A percentile compares a stretch with the other conserved stretches of the same genome.
phyloP scores from a whole-genome alignment of 129 eudicot genomes.

The Heracleum sosnowskyi region DNA sequence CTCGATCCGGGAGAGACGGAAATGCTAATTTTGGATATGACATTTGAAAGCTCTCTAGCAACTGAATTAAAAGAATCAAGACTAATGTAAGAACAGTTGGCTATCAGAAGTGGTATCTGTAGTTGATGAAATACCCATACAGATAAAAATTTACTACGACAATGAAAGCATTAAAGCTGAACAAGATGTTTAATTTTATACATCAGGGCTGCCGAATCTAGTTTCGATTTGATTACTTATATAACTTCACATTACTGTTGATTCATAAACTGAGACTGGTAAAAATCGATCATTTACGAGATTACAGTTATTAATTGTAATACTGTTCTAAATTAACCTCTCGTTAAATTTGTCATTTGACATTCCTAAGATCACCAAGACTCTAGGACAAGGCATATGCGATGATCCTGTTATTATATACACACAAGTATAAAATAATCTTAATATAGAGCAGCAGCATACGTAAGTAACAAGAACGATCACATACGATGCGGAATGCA shows the following conservation, averaged over 20 bases:
- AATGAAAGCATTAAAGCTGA: background rate
- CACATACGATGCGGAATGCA: background rate
- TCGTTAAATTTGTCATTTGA: background rate
- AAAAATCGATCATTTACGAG: background rate
- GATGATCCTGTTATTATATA: background rate
- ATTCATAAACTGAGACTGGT: background rate
- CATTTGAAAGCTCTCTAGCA: conserved; percentile 75
- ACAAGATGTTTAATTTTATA: background rate
- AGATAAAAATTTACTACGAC: background rate
- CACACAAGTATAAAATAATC: background rate
- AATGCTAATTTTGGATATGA: conserved; percentile 62
- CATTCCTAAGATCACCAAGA: background rate
- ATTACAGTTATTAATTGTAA: background rate
- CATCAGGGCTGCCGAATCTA: background rate
- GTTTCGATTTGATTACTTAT: background rate
- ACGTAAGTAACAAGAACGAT: background rate
- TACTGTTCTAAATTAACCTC: background rate
- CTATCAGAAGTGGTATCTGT: background rate
- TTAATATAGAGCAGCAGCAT: background rate
- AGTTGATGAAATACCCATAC: background rate
- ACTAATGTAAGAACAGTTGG: background rate
- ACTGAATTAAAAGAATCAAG: conserved; percentile 32
- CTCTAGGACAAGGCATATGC: background rate
- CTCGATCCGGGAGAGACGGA: conserved; percentile 78
- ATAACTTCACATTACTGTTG: background rate